These are phyloP conservation scores for Starmerella floris DNA, from an alignment of 805 yeast species.

Conservation along the genomic window DNA sequence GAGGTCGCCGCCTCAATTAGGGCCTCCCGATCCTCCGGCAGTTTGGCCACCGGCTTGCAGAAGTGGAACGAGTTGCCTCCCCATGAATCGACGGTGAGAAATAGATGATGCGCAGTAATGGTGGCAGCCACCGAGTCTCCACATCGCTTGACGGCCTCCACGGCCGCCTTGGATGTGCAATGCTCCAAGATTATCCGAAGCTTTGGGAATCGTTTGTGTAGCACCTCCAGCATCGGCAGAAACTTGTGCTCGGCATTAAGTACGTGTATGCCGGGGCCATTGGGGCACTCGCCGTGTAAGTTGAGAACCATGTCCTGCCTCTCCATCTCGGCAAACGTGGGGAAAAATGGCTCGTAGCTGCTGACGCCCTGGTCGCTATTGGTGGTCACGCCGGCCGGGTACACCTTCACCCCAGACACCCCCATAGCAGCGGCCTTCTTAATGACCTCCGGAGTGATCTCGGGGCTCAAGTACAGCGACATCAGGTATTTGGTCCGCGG, in stretches of 20 bases:
- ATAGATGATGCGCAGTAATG: conserved; percentile 90
- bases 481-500: conserved; percentile 80
- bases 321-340: conserved; percentile 81
- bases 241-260: conserved; percentile 89
- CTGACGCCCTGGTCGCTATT: conserved; percentile 84
- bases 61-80: conserved; percentile 91
- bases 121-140: conserved; percentile 77
- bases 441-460: conserved; percentile 74
- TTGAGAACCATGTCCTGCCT: conserved; percentile 64
- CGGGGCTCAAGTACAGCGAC: conserved; percentile 72
- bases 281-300: conserved; percentile 91
- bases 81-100: conserved; percentile 83
- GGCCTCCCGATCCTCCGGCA: conserved; percentile 72
- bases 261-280: conserved; percentile 64
- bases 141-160: conserved; percentile 58
- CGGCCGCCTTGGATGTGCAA: conserved; percentile 84
- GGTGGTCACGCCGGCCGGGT: conserved; percentile 99
- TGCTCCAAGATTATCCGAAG: conserved; percentile 83
- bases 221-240: conserved; percentile 69
- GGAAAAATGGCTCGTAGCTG: conserved; percentile 78
- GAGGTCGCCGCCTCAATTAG: conserved; percentile 77
- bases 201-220: conserved; percentile 73
- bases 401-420: conserved; percentile 83
- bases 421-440: conserved; percentile 58
- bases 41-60: conserved; percentile 96